Evolutionary conservation across 305 asterid genomes (phyloP), one percentile per base, ranked within the genome.

Genomic region (Fraxinus baroniana): DNA sequence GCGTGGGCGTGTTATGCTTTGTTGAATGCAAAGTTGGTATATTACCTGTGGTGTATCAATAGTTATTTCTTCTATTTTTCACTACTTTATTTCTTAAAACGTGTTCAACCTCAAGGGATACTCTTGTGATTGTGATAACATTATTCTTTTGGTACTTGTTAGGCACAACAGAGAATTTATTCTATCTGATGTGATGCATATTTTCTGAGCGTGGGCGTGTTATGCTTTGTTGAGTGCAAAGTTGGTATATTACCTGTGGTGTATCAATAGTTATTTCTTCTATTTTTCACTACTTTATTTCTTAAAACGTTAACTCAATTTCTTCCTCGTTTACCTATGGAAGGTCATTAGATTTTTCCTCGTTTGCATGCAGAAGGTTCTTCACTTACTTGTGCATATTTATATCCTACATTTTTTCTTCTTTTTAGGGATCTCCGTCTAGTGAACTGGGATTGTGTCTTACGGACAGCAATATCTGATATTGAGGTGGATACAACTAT

Each of bases 381-480:
- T 76, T 77, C 73, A 20, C 62, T 71, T 83, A 20, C 62, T 71
- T 83, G 22, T 83, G n/a, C 37, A 30, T 87, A 32, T 33, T 75
- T 3, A 71, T 41, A 77, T 57, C 80, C 80, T 9, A 80, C 60
- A 71, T 81, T 24, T 71, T 79, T 60, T 82, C 70, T 83, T 82
- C 79, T 49, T 82, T 78, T 64, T 74, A 96, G 99, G 91, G 98
- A 91, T 87, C 87, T 90, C n/a, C 98, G 99, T 35, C 91, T 94
- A 73, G 99, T 96, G 87, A 95, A 96, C 87, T 96, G 99, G 99
- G 98, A 93, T 83, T 93, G 97, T 87, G 91, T 92, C 80, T 83
- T 96, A 91, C 89, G 92, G 55, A 96, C 99, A 17, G 99, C 98
- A 72, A 96, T 96, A 88, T 96, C 98, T 79, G 99, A 96, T 84